Evolutionary conservation across 2,329 filamentous ascomycete species (phyloP).

Genomic region (Leptographium lundbergii): DNA sequence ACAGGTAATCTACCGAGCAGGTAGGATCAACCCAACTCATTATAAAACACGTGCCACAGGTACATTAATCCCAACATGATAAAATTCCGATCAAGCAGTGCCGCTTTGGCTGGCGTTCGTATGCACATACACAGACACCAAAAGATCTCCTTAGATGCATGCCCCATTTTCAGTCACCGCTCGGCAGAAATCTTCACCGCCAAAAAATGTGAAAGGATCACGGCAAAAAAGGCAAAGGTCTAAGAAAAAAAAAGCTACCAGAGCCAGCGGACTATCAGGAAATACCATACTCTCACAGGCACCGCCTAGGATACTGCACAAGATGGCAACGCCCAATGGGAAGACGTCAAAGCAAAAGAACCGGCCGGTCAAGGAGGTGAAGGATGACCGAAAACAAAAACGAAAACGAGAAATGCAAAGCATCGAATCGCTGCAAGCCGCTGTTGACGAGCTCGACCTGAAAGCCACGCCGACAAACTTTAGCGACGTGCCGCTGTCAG

Average conservation of each 20-base stretch:
- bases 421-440: conserved; percentile 14
- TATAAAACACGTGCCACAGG: too few relatives aligned
- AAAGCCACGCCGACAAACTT: conserved; percentile 55
- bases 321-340: conserved; percentile 5
- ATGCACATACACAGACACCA: background rate
- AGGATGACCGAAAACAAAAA: conserved; percentile 15
- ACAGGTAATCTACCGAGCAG: too few relatives aligned
- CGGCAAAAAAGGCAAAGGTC: background rate
- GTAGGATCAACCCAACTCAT: too few relatives aligned
- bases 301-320: background rate
- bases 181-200: conserved; percentile 2
- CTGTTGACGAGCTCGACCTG: conserved; percentile 29
- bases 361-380: conserved; percentile 6
- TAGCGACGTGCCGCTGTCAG: conserved; percentile 72
- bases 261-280: background rate
- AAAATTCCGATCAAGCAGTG: too few relatives aligned
- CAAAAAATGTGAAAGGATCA: conserved; percentile 5
- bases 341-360: conserved; percentile 2
- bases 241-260: background rate
- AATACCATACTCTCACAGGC: background rate
- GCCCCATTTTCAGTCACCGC: background rate
- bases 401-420: conserved; percentile 16
- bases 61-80: too few relatives aligned
- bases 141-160: background rate
- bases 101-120: too few relatives aligned